Evolutionary conservation across 1,284 basidiomycete species (phyloP), one percentile per base, ranked within the genome.

Genomic region (Ustilago crameri): DNA sequence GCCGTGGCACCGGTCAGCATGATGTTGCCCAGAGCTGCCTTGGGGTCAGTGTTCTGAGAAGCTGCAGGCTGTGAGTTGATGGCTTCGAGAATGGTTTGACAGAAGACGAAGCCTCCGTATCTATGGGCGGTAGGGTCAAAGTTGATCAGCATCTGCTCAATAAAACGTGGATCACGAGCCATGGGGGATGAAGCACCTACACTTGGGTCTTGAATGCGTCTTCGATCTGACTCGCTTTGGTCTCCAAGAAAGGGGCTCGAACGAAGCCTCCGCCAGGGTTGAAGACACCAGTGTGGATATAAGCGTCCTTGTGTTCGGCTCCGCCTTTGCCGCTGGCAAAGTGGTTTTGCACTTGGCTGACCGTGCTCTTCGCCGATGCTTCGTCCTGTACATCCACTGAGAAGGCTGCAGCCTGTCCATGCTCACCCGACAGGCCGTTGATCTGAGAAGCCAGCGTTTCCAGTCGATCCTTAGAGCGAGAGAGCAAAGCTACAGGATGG

Each of bases 261-360:
- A 40, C 64, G 47, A 73, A 73, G 5, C 70, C 70, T 50, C 70
- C 70, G 9, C 52, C 59, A 12, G 70, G 70, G 48, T 73, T 73
- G 41, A 69, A 70, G 3, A 73, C 58, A 22, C 70, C 70, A 3
- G 67, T 65, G 43, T 65, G 62, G 30, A 70, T 65, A 22, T 34
- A 54, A 8, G 67, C 67, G 22, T 49, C 67, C 27, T 61, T 34
- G 22, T 70, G 67, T n/a, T 58, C 30, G 8, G 54, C 47, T 10
- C 59, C 65, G 1, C 22, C 64, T 23, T 68, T 58, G 5, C 60
- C 65, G 32, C 49, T 55, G 2, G 30, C 20, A 26, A 73, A 65
- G 18, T 73, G 57, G 9, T 58, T 43, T 30, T 69, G 53, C 2
- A 73, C 43, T 44, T 56, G 51, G 27, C 53, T 35, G 20, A 73